Conservation (phyloP, 352 stramenopile genomes). For the Globisporangium okanoganense region DNA sequence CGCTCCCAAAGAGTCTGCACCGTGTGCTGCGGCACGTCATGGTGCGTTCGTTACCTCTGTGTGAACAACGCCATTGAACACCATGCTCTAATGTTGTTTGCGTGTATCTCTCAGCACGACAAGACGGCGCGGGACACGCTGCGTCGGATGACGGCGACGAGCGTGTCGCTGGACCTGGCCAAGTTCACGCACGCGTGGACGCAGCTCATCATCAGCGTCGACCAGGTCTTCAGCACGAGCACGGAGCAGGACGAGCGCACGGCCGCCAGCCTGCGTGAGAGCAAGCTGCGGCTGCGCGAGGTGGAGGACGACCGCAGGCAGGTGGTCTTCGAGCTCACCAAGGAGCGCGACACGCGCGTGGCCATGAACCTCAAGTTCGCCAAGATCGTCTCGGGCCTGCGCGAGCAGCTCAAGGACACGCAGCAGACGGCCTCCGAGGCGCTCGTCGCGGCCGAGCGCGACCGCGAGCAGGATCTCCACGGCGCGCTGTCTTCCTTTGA, state of each 20-base stretch:
- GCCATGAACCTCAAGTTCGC: slow-evolving; percentile 26
- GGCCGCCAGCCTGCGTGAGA: slow-evolving; percentile 32
- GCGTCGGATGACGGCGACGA: slow-evolving; percentile 34
- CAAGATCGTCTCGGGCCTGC: slow-evolving; percentile 31
- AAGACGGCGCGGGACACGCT: slow-evolving; percentile 34
- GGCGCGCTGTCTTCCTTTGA: slow-evolving; percentile 14
- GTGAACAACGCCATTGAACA: background rate
- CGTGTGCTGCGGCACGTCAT: slow-evolving; percentile 20
- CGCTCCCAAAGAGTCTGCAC: slow-evolving; percentile 33
- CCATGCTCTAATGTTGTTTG: background rate
- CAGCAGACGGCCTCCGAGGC: slow-evolving; percentile 34
- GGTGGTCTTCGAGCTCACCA: slow-evolving; percentile 50
- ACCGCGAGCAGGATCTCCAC: slow-evolving; percentile 40
- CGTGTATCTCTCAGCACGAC: slow-evolving; percentile 26
- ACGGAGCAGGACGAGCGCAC: slow-evolving; percentile 52
- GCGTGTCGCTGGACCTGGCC: slow-evolving; percentile 31
- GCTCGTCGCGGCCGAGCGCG: slow-evolving; percentile 26
- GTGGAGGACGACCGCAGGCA: slow-evolving; percentile 59
- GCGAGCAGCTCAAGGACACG: slow-evolving; percentile 42
- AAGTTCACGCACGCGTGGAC: slow-evolving; percentile 32
- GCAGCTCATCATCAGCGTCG: slow-evolving; percentile 37
- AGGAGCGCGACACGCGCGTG: slow-evolving; percentile 29
- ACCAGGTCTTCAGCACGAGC: slow-evolving; percentile 37
- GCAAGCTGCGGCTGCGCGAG: slow-evolving; percentile 52
- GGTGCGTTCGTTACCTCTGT: slow-evolving; percentile 10